Base-by-base conservation (phyloP, 345 rosid species). In the Acer campestre region DNA sequence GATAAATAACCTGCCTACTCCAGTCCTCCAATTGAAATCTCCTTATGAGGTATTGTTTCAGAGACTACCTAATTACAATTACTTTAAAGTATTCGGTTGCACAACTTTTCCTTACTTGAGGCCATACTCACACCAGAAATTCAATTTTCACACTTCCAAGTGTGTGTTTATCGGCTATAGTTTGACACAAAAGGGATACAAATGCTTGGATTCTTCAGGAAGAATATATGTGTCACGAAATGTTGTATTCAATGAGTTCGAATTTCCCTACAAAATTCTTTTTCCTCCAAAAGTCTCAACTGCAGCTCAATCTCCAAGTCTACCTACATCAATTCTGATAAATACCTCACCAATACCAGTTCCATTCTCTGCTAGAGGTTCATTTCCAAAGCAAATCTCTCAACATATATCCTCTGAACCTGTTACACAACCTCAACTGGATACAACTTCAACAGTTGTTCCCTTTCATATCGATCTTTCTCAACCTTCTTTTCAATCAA, bases 301-400 rank as follows among this genome's bases (percentile, higher is more conserved):
- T 1, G 3, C 2, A 1, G 2, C 3, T 27, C 29, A 27, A 27
- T 27, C 29, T 1, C 1, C 0, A 0, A 27, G 3, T 2, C 3
- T 27, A 27, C 3, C 29, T 1, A 27, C 29, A 1, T 27, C 3
- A 1, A 2, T 27, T 1, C 1, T 27, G 29, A 2, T 27, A 2
- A 27, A 2, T 27, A 27, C 29, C 2, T 1, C 3, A 27, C 29
- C 29, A 27, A 1, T 27, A 27, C 1, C 29, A 27, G 29, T 2
- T 27, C 3, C 25, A 25, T 0, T 1, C 25, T 25, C 1, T 25
- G 25, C 1, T 1, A 25, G 25, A 25, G 25, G 25, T 1, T 25
- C 25, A 25, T 25, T 1, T 25, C 25, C 25, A 25, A 25, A 25
- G 1, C 25, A 25, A 25, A 25, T 25, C 1, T 1, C 25, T 25